Conservation (phyloP, 129 eudicot genomes). For the Ambrosia trifida region DNA sequence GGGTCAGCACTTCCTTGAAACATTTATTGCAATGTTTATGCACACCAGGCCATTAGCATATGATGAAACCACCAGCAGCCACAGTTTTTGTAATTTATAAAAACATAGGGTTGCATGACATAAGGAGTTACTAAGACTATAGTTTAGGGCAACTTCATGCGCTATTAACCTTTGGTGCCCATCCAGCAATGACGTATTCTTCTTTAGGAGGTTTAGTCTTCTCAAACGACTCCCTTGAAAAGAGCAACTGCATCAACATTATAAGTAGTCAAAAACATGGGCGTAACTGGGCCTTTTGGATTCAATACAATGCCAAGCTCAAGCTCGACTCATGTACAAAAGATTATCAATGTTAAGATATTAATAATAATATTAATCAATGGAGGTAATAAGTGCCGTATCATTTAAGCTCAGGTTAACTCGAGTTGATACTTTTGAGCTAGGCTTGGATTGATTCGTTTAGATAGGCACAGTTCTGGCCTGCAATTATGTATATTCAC, state of each 20-base stretch:
- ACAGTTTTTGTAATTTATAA: too few relatives aligned
- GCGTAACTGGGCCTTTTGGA: too few relatives aligned
- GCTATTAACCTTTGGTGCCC: slow-evolving; percentile 54
- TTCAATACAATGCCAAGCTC: too few relatives aligned
- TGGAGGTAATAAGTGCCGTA: too few relatives aligned
- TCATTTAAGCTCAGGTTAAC: neutral
- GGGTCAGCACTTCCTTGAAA: too few relatives aligned
- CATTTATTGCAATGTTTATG: too few relatives aligned
- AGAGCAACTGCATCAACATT: slow-evolving; percentile 47
- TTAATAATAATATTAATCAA: neutral
- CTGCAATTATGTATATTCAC: neutral
- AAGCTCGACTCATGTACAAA: neutral
- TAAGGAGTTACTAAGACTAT: neutral
- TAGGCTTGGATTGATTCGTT: neutral
- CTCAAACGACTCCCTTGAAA: slow-evolving; percentile 56
- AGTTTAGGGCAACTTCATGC: slow-evolving; percentile 42
- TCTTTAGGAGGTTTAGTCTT: slow-evolving; percentile 62
- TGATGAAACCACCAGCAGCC: too few relatives aligned
- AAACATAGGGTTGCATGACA: too few relatives aligned
- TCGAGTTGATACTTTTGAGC: neutral
- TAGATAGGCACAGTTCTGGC: neutral
- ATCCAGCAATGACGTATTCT: slow-evolving; percentile 60
- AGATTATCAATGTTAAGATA: neutral
- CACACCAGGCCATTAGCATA: too few relatives aligned
- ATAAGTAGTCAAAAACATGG: neutral